These are phyloP conservation scores for Hemisphaericaspora xylofermentans DNA, from an alignment of 1,139 yeast genomes.

Conservation along the genomic window DNA sequence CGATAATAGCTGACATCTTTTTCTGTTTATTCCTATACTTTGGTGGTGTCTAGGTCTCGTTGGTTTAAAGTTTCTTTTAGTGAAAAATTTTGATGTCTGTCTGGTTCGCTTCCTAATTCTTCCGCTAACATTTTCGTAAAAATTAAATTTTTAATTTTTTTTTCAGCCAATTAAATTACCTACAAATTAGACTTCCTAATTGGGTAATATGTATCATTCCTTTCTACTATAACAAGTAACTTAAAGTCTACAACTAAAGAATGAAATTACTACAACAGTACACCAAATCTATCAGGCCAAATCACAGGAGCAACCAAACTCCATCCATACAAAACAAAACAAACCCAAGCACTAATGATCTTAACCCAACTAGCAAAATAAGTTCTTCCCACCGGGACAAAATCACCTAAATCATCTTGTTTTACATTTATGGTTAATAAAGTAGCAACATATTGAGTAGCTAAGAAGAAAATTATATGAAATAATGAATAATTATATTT, in stretches of 20 bases:
- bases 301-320: slow-evolving; percentile 85
- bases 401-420: slow-evolving; percentile 81
- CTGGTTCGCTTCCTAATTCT: slow-evolving; percentile 1
- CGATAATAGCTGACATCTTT: slow-evolving; percentile 47
- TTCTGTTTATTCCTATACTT: not conserved
- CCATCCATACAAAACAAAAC: slow-evolving; percentile 86
- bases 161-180: slow-evolving; percentile 17
- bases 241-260: too few relatives aligned
- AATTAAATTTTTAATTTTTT: not conserved
- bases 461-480: slow-evolving; percentile 88
- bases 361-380: slow-evolving; percentile 95
- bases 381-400: slow-evolving; percentile 95
- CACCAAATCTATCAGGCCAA: slow-evolving; percentile 82
- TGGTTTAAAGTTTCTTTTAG: not conserved
- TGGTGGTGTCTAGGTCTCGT: not conserved
- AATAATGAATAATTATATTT: slow-evolving; percentile 86
- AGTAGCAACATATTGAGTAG: slow-evolving; percentile 97
- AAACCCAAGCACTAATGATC: slow-evolving; percentile 88
- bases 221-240: not conserved
- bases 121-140: slow-evolving; percentile 3
- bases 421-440: slow-evolving; percentile 87
- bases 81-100: slow-evolving; percentile 2
- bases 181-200: slow-evolving; percentile 22
- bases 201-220: slow-evolving; percentile 15
- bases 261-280: slow-evolving; percentile 28